A percentile compares a stretch with the other conserved stretches of the same genome.
phyloP scores from a whole-genome alignment of 306 rosid species.

The Begonia masoniana region DNA sequence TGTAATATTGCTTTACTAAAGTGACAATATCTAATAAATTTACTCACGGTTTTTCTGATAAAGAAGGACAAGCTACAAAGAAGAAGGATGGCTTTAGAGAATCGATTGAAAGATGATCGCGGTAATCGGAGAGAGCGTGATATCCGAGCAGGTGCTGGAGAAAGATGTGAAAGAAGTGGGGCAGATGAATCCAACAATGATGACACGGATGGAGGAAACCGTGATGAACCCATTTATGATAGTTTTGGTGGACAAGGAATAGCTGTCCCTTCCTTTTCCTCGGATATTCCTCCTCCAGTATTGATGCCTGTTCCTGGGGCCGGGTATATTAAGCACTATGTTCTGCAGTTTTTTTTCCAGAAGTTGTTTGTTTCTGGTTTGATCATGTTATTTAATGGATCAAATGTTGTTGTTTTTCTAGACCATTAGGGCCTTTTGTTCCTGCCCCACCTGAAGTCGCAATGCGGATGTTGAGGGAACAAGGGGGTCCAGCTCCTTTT shows the following conservation, averaged over 20 bases:
- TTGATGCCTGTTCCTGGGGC: slow-evolving; percentile 99
- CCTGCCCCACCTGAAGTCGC: slow-evolving; percentile 99
- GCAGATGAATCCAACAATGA: slow-evolving; percentile 45
- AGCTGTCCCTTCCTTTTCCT: slow-evolving; percentile 37
- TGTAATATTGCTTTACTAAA: too few relatives aligned
- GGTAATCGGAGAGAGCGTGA: slow-evolving; percentile 72
- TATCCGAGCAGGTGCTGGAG: slow-evolving; percentile 31
- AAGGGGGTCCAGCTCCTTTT: slow-evolving; percentile 85
- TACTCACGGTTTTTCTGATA: background rate
- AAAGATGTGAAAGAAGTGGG: slow-evolving; percentile 47
- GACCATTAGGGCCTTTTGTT: slow-evolving; percentile 97
- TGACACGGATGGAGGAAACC: slow-evolving; percentile 55
- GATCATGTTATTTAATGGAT: too few relatives aligned
- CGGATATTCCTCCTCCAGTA: slow-evolving; percentile 88
- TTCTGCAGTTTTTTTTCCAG: background rate
- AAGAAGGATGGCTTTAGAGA: slow-evolving; percentile 55
- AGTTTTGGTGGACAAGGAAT: slow-evolving; percentile 14
- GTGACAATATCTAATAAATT: too few relatives aligned
- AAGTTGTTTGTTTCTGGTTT: too few relatives aligned
- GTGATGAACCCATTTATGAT: slow-evolving; percentile 77
- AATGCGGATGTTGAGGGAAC: slow-evolving; percentile 93
- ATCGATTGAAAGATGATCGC: slow-evolving; percentile 80
- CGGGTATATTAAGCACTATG: slow-evolving; percentile 44
- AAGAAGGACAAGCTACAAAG: slow-evolving; percentile 71
- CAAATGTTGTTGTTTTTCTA: slow-evolving; percentile 18